These are phyloP conservation scores for Musa itinerans DNA, from an alignment of 176 grass and related monocot genomes.

Conservation along the genomic window DNA sequence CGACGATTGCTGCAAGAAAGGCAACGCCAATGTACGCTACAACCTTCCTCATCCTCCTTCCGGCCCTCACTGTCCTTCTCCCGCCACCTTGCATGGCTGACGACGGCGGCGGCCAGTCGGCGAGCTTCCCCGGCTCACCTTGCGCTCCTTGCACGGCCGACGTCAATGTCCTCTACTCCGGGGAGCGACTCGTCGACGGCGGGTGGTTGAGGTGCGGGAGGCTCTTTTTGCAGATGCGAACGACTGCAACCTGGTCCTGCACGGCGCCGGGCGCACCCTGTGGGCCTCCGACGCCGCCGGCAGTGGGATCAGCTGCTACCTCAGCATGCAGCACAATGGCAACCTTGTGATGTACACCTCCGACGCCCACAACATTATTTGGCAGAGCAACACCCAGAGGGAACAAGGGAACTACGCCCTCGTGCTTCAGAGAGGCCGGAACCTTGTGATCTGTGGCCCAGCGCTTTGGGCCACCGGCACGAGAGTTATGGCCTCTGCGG, in stretches of 20 bases:
- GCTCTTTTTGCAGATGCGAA: slow-evolving; percentile 19
- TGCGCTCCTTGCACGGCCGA: not conserved
- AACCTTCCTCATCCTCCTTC: not conserved
- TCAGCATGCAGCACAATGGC: slow-evolving; percentile 20
- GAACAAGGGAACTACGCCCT: slow-evolving; percentile 17
- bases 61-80: not conserved
- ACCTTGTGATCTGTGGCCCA: slow-evolving; percentile 19
- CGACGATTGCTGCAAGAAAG: too few relatives aligned
- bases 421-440: slow-evolving; percentile 22
- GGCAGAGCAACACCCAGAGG: slow-evolving; percentile 12
- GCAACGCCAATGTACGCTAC: too few relatives aligned
- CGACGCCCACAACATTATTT: not conserved
- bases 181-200: slow-evolving; percentile 1
- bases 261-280: not conserved
- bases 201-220: not conserved
- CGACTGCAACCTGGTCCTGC: slow-evolving; percentile 33
- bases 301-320: not conserved
- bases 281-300: slow-evolving; percentile 14
- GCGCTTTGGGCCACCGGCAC: slow-evolving; percentile 17
- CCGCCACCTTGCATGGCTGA: not conserved
- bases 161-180: not conserved
- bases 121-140: too few relatives aligned
- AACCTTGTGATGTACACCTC: slow-evolving; percentile 25
- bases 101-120: slow-evolving; percentile 2
- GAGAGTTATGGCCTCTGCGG: not conserved